Base-by-base conservation (phyloP, 2,329 filamentous ascomycete genomes). In the Ascochyta koolunga region DNA sequence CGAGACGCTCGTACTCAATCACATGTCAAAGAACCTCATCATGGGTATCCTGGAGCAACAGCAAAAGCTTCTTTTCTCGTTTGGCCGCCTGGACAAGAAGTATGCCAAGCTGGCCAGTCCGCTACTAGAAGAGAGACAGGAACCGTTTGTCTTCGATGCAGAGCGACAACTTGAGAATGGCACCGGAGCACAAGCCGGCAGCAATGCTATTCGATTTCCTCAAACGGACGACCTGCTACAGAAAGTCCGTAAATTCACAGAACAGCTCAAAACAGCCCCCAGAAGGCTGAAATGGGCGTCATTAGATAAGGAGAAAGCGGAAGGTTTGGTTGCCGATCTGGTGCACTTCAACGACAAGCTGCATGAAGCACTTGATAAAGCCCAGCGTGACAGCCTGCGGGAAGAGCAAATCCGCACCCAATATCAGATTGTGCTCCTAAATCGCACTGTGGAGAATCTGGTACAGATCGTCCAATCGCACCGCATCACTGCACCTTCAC, bases 401-500 rank as follows among this genome's bases (percentile, higher is more conserved):
- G 53, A 61, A 24, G 67, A 70, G 55, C 72, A 75, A 32, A 66
- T 56, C 1, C 66, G 70, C 13, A 74, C 73, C 1, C 63, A 74
- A 22, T 72, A 72, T 42, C 69, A 74, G 39, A 73, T 76, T 27
- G 64, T 77, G 35, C 65, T 74, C 38, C 59, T 76, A 6, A 75
- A 76, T 48, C 60, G 60, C 48, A 71, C 60, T 21, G 62, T 77
- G 31, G 65, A 70, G 39, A 63, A 72, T n/a, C 59, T 76, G 18
- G 61, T 70, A 2, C 65, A 75, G 52, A 69, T 77, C 25, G 67
- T 73, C 53, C 54, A 66, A 25, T 69, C 71, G 0, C 59, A 63
- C 21, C 50, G 51, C 3, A 37, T 60, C 3, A 46, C 49, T 31
- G 45, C 52, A 5, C 21, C 5, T 10, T 29, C 27, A 11, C 27